Conservation (phyloP, 1,284 basidiomycete genomes). For the Schizophyllum amplum region DNA sequence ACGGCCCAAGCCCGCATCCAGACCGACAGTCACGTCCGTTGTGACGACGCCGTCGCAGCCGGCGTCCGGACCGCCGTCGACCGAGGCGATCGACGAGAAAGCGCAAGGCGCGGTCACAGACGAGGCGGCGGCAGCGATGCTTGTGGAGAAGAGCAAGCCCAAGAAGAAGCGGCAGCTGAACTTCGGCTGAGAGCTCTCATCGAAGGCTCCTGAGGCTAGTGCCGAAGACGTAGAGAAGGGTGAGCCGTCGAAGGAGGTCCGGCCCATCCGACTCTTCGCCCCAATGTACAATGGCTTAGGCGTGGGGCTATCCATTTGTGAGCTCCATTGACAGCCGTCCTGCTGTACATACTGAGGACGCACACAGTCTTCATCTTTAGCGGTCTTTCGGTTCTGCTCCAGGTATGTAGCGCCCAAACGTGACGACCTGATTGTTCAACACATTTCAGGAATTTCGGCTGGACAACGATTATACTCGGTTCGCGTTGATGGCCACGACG, state of each 20-base stretch:
- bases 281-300: conserved; percentile 74
- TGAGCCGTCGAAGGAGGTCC: conserved; percentile 24
- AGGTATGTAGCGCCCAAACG: not conserved
- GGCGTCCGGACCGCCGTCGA: conserved; percentile 11
- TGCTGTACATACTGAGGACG: not conserved
- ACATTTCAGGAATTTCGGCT: conserved; percentile 58
- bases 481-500: conserved; percentile 52
- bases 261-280: conserved; percentile 67
- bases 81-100: conserved; percentile 4
- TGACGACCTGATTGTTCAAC: conserved; percentile 11
- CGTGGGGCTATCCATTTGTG: conserved; percentile 55
- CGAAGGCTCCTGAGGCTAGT: conserved; percentile 23
- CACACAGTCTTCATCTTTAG: conserved; percentile 51
- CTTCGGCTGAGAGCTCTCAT: conserved; percentile 32
- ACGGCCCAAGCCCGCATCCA: conserved; percentile 27
- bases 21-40: conserved; percentile 40
- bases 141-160: conserved; percentile 26
- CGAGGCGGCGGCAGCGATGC: conserved; percentile 19
- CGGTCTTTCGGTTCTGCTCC: conserved; percentile 26
- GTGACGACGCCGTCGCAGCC: conserved; percentile 30
- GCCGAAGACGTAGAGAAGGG: conserved; percentile 43
- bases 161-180: conserved; percentile 15
- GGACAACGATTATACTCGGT: conserved; percentile 56
- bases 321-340: conserved; percentile 14
- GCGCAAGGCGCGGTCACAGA: conserved; percentile 15